These are phyloP conservation scores for Botrytis medusae DNA, from an alignment of 2,329 filamentous ascomycete species.

Conservation along the genomic window DNA sequence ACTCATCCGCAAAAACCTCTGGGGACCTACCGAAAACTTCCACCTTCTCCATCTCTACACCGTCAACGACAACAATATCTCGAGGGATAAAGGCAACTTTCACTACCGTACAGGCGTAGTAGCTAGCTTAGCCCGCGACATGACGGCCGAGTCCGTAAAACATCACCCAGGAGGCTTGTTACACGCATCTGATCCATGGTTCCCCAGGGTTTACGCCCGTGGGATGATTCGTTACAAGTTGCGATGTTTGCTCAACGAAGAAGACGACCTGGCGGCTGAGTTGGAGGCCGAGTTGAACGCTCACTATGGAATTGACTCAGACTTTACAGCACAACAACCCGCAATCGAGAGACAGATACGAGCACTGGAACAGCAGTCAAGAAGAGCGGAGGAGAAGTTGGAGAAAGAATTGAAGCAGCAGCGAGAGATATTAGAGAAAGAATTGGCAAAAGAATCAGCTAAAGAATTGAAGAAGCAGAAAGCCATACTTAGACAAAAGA, in stretches of 20 bases:
- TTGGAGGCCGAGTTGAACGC: neutral
- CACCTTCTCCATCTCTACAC: neutral
- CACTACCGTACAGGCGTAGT: rapidly evolving
- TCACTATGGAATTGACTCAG: neutral
- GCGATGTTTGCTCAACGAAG: rapidly evolving
- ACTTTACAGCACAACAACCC: neutral
- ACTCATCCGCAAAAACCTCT: rapidly evolving
- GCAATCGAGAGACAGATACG: too few relatives aligned
- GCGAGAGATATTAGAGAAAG: too few relatives aligned
- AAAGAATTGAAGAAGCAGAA: too few relatives aligned
- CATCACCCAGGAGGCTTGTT: neutral
- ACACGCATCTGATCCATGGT: neutral
- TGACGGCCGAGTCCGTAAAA: neutral
- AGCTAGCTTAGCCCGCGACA: rapidly evolving
- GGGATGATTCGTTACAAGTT: rapidly evolving
- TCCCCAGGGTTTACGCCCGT: neutral
- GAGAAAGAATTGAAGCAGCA: too few relatives aligned
- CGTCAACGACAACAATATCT: neutral
- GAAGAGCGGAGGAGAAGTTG: too few relatives aligned
- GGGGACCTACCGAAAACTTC: neutral
- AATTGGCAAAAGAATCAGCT: too few relatives aligned
- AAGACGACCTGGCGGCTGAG: neutral
- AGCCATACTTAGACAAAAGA: too few relatives aligned
- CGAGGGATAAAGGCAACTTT: rapidly evolving
- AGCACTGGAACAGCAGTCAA: too few relatives aligned